phyloP scores from a whole-genome alignment of 352 stramenopile species.

The Globisporangium paddicum region DNA sequence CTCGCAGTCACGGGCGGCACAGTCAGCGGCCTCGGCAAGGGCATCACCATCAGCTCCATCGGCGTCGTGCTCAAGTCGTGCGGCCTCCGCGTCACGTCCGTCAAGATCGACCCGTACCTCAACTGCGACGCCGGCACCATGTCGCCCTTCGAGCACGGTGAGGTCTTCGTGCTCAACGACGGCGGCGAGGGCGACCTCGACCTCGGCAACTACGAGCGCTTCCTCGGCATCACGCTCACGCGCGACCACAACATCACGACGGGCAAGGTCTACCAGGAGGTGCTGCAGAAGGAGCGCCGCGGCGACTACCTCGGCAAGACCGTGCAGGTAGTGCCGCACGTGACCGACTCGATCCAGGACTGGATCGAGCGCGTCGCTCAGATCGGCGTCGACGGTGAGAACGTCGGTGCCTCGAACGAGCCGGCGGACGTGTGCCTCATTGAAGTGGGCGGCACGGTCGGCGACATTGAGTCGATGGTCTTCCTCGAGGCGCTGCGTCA shows the following conservation, averaged over 20 bases:
- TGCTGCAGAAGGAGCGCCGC: slow-evolving; percentile 94
- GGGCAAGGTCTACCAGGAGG: slow-evolving; percentile 97
- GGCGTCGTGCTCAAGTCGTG: slow-evolving; percentile 96
- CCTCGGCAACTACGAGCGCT: slow-evolving; percentile 99
- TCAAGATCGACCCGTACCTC: slow-evolving; percentile 99
- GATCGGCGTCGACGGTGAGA: slow-evolving; percentile 84
- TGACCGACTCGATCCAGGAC: slow-evolving; percentile 92
- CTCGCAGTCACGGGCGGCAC: slow-evolving; percentile 98
- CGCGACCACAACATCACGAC: slow-evolving; percentile 99
- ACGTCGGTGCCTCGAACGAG: slow-evolving; percentile 24
- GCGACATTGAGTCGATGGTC: slow-evolving; percentile 99
- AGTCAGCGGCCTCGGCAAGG: slow-evolving; percentile 98
- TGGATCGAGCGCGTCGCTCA: slow-evolving; percentile 99
- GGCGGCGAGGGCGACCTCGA: slow-evolving; percentile 97
- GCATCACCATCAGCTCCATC: slow-evolving; percentile 98
- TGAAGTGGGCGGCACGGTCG: slow-evolving; percentile 99
- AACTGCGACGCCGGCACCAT: slow-evolving; percentile 98
- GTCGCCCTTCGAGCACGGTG: slow-evolving; percentile 95
- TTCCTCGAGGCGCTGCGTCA: slow-evolving; percentile 99
- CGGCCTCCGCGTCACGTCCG: slow-evolving; percentile 92
- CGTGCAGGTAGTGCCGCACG: slow-evolving; percentile 97
- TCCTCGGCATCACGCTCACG: slow-evolving; percentile 94
- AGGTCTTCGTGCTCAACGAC: slow-evolving; percentile 98
- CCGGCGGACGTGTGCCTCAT: slow-evolving; percentile 98
- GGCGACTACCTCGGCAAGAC: slow-evolving; percentile 99